These are phyloP conservation scores for Syzygium aqueum DNA, from an alignment of 345 rosid genomes.

Conservation along the genomic window DNA sequence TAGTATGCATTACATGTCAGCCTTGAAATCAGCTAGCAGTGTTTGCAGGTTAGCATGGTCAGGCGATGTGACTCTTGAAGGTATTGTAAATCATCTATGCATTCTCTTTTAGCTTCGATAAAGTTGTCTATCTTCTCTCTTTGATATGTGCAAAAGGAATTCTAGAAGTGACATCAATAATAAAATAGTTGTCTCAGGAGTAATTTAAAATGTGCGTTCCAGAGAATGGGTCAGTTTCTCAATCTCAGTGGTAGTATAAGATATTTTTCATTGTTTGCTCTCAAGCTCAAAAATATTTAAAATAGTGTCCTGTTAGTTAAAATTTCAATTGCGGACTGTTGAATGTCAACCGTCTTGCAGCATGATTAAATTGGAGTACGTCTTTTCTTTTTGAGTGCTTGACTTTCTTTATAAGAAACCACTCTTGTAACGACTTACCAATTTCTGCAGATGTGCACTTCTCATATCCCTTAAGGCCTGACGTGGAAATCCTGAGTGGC, in stretches of 20 bases:
- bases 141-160: not conserved
- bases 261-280: not conserved
- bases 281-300: not conserved
- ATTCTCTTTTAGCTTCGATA: not conserved
- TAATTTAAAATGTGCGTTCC: not conserved
- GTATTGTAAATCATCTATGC: conserved; percentile 23
- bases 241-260: not conserved
- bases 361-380: not conserved
- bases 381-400: not conserved
- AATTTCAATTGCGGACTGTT: not conserved
- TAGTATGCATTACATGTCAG: conserved; percentile 59
- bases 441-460: conserved; percentile 65
- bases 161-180: not conserved
- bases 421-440: not conserved
- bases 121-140: not conserved
- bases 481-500: conserved; percentile 62
- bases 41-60: conserved; percentile 66
- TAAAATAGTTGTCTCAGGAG: not conserved
- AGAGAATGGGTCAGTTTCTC: not conserved
- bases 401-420: not conserved
- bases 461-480: conserved; percentile 85
- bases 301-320: not conserved
- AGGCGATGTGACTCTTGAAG: conserved; percentile 81
- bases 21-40: conserved; percentile 46
- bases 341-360: not conserved